Conservation (phyloP, 2,329 filamentous ascomycete genomes). For the Tolypocladium endophyticum region DNA sequence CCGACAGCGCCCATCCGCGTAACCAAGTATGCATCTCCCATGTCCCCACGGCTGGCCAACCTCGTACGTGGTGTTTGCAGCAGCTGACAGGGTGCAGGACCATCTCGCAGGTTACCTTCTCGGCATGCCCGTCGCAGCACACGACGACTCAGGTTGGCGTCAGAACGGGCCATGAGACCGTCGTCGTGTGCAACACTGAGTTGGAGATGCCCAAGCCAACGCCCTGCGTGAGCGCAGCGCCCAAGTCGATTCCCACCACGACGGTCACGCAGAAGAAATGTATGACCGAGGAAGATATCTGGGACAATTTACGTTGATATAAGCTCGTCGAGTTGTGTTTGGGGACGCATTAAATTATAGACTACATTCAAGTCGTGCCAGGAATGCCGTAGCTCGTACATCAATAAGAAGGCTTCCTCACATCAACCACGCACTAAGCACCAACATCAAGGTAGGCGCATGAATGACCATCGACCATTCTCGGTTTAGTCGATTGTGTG, state of each 20-base stretch:
- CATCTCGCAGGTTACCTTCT: background rate
- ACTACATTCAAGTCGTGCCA: background rate
- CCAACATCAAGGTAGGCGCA: background rate
- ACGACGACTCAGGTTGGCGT: background rate
- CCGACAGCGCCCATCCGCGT: background rate
- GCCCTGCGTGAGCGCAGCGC: background rate
- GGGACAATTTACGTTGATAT: background rate
- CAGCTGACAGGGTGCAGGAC: background rate
- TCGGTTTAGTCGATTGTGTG: background rate
- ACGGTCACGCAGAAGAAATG: background rate
- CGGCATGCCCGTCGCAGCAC: background rate
- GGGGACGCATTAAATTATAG: too few relatives aligned
- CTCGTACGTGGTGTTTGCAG: background rate
- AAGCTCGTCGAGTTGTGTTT: too few relatives aligned
- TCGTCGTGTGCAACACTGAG: background rate
- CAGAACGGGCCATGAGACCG: background rate
- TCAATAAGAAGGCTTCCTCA: background rate
- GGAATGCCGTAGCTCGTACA: background rate
- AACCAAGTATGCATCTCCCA: background rate
- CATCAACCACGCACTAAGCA: background rate
- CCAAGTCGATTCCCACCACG: background rate
- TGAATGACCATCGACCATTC: background rate
- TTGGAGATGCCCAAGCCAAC: background rate
- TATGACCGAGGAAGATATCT: too few relatives aligned
- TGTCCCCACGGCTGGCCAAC: background rate